Percentiles rank a stretch among this genome's conserved stretches.
phyloP scores from a whole-genome alignment of 1,284 basidiomycete genomes.

The Heterobasidion parviporum region DNA sequence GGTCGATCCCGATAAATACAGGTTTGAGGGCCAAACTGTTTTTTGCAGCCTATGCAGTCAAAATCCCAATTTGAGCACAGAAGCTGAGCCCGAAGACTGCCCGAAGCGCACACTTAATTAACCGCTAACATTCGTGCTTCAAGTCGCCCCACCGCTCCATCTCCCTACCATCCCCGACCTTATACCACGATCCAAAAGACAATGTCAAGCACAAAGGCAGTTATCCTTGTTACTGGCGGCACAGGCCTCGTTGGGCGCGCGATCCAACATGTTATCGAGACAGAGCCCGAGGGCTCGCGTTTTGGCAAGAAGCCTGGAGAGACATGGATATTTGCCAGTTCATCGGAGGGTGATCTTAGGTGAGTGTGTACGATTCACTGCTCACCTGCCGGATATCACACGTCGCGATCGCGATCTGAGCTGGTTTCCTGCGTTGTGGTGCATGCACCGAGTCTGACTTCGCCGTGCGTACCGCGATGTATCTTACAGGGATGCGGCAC shows the following conservation, averaged over 20 bases:
- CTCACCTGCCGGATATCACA: too few relatives aligned
- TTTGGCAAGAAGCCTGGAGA: conserved; percentile 73
- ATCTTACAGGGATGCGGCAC: conserved; percentile 45
- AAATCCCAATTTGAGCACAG: too few relatives aligned
- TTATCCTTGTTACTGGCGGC: conserved; percentile 78
- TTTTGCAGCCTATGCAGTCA: too few relatives aligned
- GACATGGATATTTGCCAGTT: conserved; percentile 77
- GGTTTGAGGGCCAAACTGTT: too few relatives aligned
- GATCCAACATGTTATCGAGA: conserved; percentile 71
- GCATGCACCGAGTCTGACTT: background rate
- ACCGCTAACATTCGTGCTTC: background rate
- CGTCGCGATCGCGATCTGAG: background rate
- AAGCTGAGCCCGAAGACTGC: too few relatives aligned
- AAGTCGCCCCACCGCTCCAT: background rate
- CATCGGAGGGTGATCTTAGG: conserved; percentile 74
- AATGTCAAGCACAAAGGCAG: conserved; percentile 13
- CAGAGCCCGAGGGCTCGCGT: conserved; percentile 65
- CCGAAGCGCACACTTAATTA: too few relatives aligned
- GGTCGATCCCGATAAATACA: too few relatives aligned
- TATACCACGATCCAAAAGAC: background rate
- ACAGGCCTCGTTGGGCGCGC: conserved; percentile 82
- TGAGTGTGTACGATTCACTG: conserved; percentile 19
- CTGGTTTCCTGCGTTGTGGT: background rate
- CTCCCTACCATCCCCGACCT: background rate
- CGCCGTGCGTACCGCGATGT: background rate